phyloP scores from a whole-genome alignment of 208 protist species.

The Crithidia sp. region DNA sequence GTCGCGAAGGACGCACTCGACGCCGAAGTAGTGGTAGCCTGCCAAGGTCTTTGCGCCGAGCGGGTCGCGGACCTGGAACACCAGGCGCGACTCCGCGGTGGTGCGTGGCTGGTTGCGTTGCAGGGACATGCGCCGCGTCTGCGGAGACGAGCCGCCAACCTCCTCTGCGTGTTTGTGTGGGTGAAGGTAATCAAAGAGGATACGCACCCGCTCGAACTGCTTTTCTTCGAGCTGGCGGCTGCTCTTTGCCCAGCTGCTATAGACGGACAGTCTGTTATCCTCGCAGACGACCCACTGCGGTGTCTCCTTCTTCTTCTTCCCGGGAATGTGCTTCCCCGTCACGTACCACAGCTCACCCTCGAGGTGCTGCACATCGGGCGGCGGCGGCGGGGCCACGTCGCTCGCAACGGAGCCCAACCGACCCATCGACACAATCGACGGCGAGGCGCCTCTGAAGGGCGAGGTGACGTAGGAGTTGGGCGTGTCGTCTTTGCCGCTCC shows the following conservation, averaged over 20 bases:
- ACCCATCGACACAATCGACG: constrained; percentile 14
- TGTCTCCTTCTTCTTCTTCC: constrained; percentile 17
- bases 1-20: constrained; percentile 38
- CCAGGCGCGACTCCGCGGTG: constrained; percentile 6
- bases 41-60: constrained; percentile 2
- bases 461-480: neutral
- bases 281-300: constrained; percentile 64
- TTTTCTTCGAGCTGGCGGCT: constrained; percentile 44
- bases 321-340: constrained; percentile 37
- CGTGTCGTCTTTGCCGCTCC: neutral
- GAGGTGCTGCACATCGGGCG: constrained; percentile 34
- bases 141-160: neutral
- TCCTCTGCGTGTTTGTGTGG: constrained; percentile 35
- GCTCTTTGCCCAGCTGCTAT: constrained; percentile 40
- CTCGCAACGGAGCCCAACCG: constrained; percentile 11
- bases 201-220: constrained; percentile 49
- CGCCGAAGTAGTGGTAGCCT: constrained; percentile 65
- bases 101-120: constrained; percentile 15
- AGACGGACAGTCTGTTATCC: constrained; percentile 47
- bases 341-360: constrained; percentile 66
- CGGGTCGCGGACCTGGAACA: constrained; percentile 22
- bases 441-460: constrained; percentile 9
- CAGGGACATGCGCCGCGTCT: constrained; percentile 25
- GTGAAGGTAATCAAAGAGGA: constrained; percentile 60
- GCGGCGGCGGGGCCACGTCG: constrained; percentile 15